phyloP scores from a whole-genome alignment of 192 early-diverging fungal genomes.

The Coemansia sp. region DNA sequence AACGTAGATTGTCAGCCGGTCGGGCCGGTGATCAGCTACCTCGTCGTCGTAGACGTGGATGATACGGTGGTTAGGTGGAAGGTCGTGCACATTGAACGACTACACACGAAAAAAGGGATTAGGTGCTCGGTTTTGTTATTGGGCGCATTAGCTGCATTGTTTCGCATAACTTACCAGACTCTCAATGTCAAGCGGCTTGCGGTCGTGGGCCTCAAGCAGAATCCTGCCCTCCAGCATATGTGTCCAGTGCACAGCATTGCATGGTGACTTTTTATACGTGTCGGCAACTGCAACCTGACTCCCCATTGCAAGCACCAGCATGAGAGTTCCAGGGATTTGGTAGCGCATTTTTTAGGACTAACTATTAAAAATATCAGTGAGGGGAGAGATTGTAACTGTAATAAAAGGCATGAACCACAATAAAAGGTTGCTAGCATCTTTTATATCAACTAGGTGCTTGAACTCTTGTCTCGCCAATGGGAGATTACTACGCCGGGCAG shows the following conservation, averaged over 20 bases:
- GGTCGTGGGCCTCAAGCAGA: slow-evolving; percentile 30
- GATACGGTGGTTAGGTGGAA: slow-evolving; percentile 45
- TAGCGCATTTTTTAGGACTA: not conserved
- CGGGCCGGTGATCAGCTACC: slow-evolving; percentile 21
- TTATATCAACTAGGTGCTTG: not conserved
- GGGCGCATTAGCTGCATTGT: not conserved
- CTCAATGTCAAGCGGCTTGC: slow-evolving; percentile 33
- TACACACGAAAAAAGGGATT: slow-evolving; percentile 1
- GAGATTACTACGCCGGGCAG: not conserved
- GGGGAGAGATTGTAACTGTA: not conserved
- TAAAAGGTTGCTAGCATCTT: not conserved
- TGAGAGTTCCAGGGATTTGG: not conserved
- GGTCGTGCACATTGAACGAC: slow-evolving; percentile 26
- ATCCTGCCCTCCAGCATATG: slow-evolving; percentile 41
- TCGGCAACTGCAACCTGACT: not conserved
- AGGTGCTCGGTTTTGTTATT: not conserved
- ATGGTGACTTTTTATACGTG: slow-evolving; percentile 38
- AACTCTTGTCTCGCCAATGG: not conserved
- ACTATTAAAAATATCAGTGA: not conserved
- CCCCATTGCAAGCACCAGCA: not conserved
- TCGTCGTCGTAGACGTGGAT: slow-evolving; percentile 35
- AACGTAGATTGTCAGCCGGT: slow-evolving; percentile 39
- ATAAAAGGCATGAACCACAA: not conserved
- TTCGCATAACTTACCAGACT: slow-evolving; percentile 18
- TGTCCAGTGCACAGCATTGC: slow-evolving; percentile 47